phyloP scores from a whole-genome alignment of 768 basidiomycete genomes.

The Russula compacta region DNA sequence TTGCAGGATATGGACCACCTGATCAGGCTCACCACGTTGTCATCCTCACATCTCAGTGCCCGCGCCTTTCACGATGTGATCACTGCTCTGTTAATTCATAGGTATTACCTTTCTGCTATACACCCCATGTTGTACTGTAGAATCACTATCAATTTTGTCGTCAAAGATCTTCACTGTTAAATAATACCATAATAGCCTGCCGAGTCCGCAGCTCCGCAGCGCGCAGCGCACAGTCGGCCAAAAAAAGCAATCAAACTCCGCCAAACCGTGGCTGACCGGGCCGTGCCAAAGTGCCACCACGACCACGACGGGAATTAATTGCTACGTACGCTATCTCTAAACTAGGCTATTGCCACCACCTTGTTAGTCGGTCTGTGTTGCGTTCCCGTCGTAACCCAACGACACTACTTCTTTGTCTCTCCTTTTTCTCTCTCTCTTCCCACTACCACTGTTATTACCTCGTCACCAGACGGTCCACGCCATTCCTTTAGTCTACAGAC shows the following conservation, averaged over 20 bases:
- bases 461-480: conserved; percentile 14
- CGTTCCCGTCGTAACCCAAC: not conserved
- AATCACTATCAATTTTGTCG: conserved; percentile 9
- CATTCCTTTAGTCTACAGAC: conserved; percentile 21
- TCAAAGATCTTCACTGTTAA: not conserved
- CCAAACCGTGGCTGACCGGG: not conserved
- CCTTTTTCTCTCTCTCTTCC: not conserved
- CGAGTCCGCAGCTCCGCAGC: no score
- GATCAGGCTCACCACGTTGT: not conserved
- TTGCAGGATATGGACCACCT: not conserved
- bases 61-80: not conserved
- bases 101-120: not conserved
- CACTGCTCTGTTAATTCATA: not conserved
- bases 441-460: not conserved
- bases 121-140: conserved; percentile 15
- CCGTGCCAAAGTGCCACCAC: no score
- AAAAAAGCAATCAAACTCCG: not conserved
- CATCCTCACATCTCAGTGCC: conserved; percentile 3
- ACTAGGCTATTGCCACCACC: no score
- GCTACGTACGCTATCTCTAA: no score
- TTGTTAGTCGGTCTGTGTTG: no score
- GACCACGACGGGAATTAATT: no score
- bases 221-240: no score
- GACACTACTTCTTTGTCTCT: not conserved
- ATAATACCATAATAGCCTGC: no score